Base-by-base conservation (phyloP, 2,329 filamentous ascomycete genomes). In the Colletotrichum falcatum region DNA sequence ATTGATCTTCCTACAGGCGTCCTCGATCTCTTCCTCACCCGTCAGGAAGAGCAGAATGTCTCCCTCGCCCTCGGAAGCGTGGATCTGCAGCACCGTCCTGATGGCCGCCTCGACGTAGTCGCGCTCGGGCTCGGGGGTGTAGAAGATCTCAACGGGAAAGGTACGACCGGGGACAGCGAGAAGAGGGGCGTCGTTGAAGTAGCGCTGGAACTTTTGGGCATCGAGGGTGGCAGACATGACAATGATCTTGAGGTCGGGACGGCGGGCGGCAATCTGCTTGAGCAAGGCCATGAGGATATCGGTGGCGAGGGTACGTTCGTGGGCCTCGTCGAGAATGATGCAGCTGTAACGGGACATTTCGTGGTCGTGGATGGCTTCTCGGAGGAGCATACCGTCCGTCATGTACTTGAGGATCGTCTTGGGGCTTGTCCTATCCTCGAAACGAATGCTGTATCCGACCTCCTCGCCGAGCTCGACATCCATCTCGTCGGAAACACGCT, bases 181-280 rank as follows among this genome's bases (percentile, higher is more conserved):
- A 49, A 99, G 87, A 8, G 96, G 96, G 5, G 96, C 96, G 76
- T 97, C 90, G 83, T 94, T 93, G 85, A 99, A 99, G 84, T 99
- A 99, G 71, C 91, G 91, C 81, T 98, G 96, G 80, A 99, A 99
- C 83, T 99, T 99, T 78, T 97, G 92, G 6, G 96, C 96, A 83
- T 99, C 96, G 65, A 99, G 88, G 12, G 96, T 99, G 71, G 96
- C 96, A 78, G 95, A 98, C 91, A 98, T 99, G 87, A 99, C 96
- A 78, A 99, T 96, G 78, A 99, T 93, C 85, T 99, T 99, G 77
- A 99, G 86, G 80, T 99, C 96, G 5, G 93, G 89, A 70, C 96
- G 89, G 76, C 94, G 90, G 75, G 87, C 82, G 42, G 95, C 90
- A 51, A 98, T 91, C 78, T 97, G 93, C 84, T 99, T 99, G 72